These are phyloP conservation scores for Graphium sp. DNA, from an alignment of 2,329 filamentous ascomycete species.

Conservation along the genomic window DNA sequence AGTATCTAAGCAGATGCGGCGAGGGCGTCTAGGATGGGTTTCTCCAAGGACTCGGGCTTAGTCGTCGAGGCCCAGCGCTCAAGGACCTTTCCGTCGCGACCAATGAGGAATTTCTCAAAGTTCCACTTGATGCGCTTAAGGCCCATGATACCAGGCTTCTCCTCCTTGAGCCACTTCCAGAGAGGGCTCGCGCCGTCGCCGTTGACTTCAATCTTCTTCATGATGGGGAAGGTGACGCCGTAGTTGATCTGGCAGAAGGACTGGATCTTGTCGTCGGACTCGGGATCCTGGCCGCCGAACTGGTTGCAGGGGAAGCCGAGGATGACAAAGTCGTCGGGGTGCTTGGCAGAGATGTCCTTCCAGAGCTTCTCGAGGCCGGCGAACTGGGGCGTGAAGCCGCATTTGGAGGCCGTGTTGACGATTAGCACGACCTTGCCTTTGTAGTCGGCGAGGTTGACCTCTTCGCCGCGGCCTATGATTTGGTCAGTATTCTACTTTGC, in stretches of 20 bases:
- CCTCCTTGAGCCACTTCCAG: conserved; percentile 57
- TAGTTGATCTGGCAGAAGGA: conserved; percentile 86
- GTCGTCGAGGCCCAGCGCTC: conserved; percentile 74
- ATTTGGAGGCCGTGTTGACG: conserved; percentile 97
- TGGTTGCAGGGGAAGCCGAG: conserved; percentile 98
- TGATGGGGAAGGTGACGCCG: conserved; percentile 77
- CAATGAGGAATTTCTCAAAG: conserved; percentile 95
- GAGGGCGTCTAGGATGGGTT: conserved; percentile 58
- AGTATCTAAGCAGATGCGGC: too few relatives aligned
- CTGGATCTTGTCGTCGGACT: conserved; percentile 65
- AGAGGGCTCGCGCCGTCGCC: conserved; percentile 65
- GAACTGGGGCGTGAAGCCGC: conserved; percentile 96
- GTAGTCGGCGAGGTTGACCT: conserved; percentile 53
- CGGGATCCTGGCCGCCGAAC: conserved; percentile 82
- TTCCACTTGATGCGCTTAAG: conserved; percentile 97
- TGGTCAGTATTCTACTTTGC: too few relatives aligned
- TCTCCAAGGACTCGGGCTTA: conserved; percentile 70
- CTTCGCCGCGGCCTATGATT: conserved; percentile 57
- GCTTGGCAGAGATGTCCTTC: conserved; percentile 51
- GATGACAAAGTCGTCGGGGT: conserved; percentile 66
- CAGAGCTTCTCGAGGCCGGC: conserved; percentile 80
- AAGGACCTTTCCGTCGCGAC: conserved; percentile 71
- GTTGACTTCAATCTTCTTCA: conserved; percentile 90
- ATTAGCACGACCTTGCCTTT: conserved; percentile 87
- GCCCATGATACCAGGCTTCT: conserved; percentile 71